Evolutionary conservation across 1,284 basidiomycete species (phyloP).

Genomic region (Cutaneotrichosporon cavernicola): DNA sequence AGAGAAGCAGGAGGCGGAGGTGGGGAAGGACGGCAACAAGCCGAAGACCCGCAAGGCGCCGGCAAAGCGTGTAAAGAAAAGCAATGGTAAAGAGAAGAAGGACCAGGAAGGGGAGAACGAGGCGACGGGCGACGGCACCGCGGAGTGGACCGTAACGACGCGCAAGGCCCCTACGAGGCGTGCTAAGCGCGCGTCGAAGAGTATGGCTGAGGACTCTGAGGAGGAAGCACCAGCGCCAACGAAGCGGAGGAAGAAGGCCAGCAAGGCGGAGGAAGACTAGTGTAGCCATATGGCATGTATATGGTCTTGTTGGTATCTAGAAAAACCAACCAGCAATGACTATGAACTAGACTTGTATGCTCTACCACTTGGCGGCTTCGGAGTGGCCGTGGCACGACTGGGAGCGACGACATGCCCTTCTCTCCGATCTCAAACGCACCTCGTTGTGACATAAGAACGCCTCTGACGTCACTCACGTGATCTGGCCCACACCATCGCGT

Average conservation of each 20-base stretch:
- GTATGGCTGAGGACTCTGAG: not conserved
- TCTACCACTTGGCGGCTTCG: too few relatives aligned
- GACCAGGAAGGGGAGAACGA: not conserved
- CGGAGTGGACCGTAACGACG: not conserved
- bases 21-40: not conserved
- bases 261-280: not conserved
- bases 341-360: too few relatives aligned
- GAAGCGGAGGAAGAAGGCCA: not conserved
- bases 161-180: not conserved
- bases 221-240: not conserved
- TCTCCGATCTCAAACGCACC: too few relatives aligned
- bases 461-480: too few relatives aligned
- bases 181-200: not conserved
- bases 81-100: not conserved
- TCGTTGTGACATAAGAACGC: too few relatives aligned
- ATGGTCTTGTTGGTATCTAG: not conserved
- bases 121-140: too few relatives aligned
- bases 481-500: too few relatives aligned
- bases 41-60: not conserved
- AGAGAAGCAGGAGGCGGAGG: not conserved
- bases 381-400: too few relatives aligned
- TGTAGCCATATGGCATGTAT: not conserved
- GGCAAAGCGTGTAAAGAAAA: too few relatives aligned
- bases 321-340: too few relatives aligned
- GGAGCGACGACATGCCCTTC: too few relatives aligned